Evolutionary conservation across 352 stramenopile species (phyloP).

Genomic region (Phytophthora citrophthora): DNA sequence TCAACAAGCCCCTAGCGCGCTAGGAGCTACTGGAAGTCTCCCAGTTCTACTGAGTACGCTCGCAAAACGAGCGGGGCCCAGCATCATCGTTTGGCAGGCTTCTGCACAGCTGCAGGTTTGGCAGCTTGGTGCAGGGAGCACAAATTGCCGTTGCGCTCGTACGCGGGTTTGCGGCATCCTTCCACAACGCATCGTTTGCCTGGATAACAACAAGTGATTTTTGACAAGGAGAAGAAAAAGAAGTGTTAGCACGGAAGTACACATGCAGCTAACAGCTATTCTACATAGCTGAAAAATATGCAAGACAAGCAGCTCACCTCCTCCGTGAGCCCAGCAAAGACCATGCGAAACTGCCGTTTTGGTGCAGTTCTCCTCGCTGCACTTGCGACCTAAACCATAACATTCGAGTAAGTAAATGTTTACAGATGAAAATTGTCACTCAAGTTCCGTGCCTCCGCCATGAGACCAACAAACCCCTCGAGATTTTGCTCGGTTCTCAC

Average conservation of each 20-base stretch:
- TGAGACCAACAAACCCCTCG: slow-evolving; percentile 84
- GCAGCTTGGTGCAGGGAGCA: slow-evolving; percentile 51
- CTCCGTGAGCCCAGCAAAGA: slow-evolving; percentile 82
- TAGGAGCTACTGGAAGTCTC: slow-evolving; percentile 7
- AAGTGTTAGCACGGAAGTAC: slow-evolving; percentile 17
- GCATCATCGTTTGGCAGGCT: slow-evolving; percentile 33
- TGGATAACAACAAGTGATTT: slow-evolving; percentile 17
- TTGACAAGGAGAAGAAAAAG: slow-evolving; percentile 15
- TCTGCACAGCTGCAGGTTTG: slow-evolving; percentile 16
- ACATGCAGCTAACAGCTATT: slow-evolving; percentile 10
- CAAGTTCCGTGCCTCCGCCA: slow-evolving; percentile 50
- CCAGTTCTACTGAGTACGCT: slow-evolving; percentile 25
- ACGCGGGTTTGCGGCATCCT: slow-evolving; percentile 74
- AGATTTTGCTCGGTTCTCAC: slow-evolving; percentile 78
- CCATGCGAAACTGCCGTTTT: slow-evolving; percentile 84
- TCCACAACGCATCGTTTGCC: slow-evolving; percentile 79
- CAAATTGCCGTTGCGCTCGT: slow-evolving; percentile 81
- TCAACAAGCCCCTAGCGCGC: slow-evolving; percentile 14
- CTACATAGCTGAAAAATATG: slow-evolving; percentile 5
- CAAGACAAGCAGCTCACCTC: slow-evolving; percentile 49
- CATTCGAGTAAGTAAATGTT: slow-evolving; percentile 1
- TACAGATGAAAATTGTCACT: not conserved
- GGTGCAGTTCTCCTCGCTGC: slow-evolving; percentile 58
- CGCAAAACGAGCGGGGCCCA: slow-evolving; percentile 17
- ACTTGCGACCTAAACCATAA: slow-evolving; percentile 52